Conservation (phyloP, 768 basidiomycete genomes). For the Russula ochroleuca region DNA sequence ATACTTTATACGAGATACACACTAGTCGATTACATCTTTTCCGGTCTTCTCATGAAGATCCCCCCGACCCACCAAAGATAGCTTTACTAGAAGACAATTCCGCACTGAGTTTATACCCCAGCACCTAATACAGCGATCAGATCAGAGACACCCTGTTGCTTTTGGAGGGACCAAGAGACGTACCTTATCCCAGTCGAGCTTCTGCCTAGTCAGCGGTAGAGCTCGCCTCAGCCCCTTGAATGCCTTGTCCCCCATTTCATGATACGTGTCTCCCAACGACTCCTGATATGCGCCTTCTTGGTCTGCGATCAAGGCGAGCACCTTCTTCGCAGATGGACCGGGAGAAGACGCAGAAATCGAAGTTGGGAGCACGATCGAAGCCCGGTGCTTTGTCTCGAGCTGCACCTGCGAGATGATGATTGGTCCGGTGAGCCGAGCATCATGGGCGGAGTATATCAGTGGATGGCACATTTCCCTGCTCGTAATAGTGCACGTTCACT, state of each 20-base stretch:
- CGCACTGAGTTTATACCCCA: conserved; percentile 69
- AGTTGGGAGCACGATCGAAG: conserved; percentile 60
- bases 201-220: conserved; percentile 86
- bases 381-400: conserved; percentile 67
- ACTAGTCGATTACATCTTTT: conserved; percentile 9
- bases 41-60: conserved; percentile 28
- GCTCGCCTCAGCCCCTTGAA: conserved; percentile 90
- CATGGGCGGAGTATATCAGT: not conserved
- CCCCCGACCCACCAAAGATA: conserved; percentile 39
- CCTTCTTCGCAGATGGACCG: conserved; percentile 55
- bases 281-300: conserved; percentile 80
- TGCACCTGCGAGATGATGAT: conserved; percentile 63
- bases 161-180: not conserved
- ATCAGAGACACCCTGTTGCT: not conserved
- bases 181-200: conserved; percentile 95
- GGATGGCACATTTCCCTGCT: conserved; percentile 82
- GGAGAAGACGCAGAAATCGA: conserved; percentile 52
- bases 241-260: conserved; percentile 87
- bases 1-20: conserved; percentile 10
- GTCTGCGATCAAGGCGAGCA: conserved; percentile 74
- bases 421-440: not conserved
- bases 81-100: conserved; percentile 68
- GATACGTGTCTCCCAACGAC: conserved; percentile 76
- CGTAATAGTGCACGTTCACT: conserved; percentile 93
- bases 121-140: conserved; percentile 37